These are phyloP conservation scores for Psilocybe sp. DNA, from an alignment of 768 basidiomycete species.

Conservation along the genomic window DNA sequence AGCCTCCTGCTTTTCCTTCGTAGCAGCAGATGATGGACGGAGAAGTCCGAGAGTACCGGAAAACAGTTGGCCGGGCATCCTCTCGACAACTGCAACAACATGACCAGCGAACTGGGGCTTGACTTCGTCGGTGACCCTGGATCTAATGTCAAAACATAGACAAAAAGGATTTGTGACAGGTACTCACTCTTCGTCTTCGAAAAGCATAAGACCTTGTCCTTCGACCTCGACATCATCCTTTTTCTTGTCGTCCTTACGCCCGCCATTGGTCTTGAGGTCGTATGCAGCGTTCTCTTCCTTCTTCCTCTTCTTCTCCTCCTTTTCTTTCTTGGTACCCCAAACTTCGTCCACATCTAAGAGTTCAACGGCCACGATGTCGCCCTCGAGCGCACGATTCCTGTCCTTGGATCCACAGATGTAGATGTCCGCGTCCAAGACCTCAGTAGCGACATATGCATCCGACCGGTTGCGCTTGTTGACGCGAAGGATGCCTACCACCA, in stretches of 20 bases:
- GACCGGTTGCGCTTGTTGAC: constrained; percentile 99
- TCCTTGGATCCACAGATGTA: constrained; percentile 99
- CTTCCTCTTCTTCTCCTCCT: constrained; percentile 99
- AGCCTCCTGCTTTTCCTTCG: constrained; percentile 98
- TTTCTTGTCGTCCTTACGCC: constrained; percentile 97
- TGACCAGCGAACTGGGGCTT: constrained; percentile 99
- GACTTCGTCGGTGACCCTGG: constrained; percentile 92
- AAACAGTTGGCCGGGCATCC: constrained; percentile 98
- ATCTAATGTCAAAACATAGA: constrained; percentile 3
- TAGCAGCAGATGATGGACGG: constrained; percentile 93
- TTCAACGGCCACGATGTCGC: constrained; percentile 97
- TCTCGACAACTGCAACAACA: constrained; percentile 98
- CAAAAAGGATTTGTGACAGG: not conserved
- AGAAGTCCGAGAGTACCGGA: constrained; percentile 94
- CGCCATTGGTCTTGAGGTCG: constrained; percentile 70
- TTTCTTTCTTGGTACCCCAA: constrained; percentile 99
- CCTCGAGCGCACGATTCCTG: constrained; percentile 96
- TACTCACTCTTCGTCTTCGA: constrained; percentile 93
- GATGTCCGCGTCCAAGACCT: constrained; percentile 97
- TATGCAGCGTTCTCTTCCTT: constrained; percentile 99
- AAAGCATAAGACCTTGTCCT: constrained; percentile 94
- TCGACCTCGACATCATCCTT: constrained; percentile 99
- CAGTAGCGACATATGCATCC: constrained; percentile 97
- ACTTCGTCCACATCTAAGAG: constrained; percentile 97
- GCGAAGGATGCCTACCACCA: constrained; percentile 94